phyloP scores from a whole-genome alignment of 75 land plant genomes.

The Picea sitchensis region DNA sequence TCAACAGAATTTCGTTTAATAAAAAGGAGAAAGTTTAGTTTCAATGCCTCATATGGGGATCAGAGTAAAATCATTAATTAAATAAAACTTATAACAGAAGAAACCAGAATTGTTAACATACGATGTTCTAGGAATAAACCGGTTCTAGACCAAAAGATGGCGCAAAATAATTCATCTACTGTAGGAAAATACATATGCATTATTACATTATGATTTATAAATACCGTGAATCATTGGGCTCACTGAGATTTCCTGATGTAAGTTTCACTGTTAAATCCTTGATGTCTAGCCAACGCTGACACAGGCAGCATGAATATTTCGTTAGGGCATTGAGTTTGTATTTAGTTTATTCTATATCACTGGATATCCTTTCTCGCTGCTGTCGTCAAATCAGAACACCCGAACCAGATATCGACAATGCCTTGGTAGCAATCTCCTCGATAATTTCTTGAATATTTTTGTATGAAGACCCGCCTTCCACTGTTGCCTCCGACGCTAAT shows the following conservation, averaged over 20 bases:
- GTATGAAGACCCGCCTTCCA: constrained; percentile 53
- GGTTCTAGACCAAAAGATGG: no score
- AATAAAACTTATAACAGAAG: no score
- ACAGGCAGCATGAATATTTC: background rate
- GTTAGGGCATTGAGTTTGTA: background rate
- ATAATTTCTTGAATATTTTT: constrained; percentile 32
- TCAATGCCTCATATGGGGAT: no score
- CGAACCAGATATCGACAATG: background rate
- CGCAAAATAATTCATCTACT: no score
- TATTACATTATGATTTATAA: no score
- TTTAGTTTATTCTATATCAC: background rate
- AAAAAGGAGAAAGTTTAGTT: no score
- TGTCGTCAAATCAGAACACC: background rate
- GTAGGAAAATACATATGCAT: no score
- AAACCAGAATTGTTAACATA: no score
- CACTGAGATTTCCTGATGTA: background rate
- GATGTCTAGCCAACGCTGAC: background rate
- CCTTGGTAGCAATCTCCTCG: background rate
- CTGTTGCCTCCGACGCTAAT: constrained; percentile 38
- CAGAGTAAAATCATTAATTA: no score
- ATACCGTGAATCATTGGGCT: no score
- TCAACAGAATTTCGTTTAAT: no score
- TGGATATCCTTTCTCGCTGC: background rate
- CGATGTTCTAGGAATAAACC: no score
- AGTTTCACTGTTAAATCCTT: background rate